Evolutionary conservation across 192 early-diverging fungal genomes (phyloP).

Genomic region (Coemansia sp.): DNA sequence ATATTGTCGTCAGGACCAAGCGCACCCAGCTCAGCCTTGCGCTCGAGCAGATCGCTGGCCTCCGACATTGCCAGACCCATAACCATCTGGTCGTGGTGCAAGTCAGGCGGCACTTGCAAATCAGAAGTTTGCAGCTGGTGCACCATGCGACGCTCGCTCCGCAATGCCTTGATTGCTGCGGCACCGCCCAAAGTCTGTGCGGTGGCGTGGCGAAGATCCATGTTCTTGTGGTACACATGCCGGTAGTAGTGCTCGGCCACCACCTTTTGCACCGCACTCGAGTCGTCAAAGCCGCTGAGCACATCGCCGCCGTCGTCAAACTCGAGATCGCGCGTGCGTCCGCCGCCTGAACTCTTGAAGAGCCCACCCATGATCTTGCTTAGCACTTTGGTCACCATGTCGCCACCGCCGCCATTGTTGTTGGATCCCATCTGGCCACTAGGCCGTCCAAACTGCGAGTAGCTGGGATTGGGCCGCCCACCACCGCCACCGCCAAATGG

Average conservation of each 20-base stretch:
- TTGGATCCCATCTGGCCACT: constrained; percentile 13
- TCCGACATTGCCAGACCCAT: constrained; percentile 45
- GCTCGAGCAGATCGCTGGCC: constrained; percentile 31
- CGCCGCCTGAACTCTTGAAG: constrained; percentile 22
- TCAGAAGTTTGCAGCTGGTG: constrained; percentile 18
- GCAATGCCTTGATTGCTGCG: constrained; percentile 38
- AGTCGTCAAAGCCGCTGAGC: constrained; percentile 34
- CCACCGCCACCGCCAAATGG: constrained; percentile 10
- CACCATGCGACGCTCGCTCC: constrained; percentile 25
- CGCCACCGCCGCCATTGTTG: constrained; percentile 7
- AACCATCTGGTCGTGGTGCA: constrained; percentile 40
- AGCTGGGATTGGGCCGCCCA: constrained; percentile 9
- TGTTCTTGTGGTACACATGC: constrained; percentile 36
- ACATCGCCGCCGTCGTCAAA: constrained; percentile 15
- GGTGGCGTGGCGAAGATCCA: constrained; percentile 31
- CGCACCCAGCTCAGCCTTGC: constrained; percentile 20
- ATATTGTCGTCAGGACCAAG: constrained; percentile 38
- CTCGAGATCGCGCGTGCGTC: constrained; percentile 39
- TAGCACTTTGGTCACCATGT: constrained; percentile 33
- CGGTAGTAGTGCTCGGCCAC: constrained; percentile 50
- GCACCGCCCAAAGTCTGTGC: constrained; percentile 44
- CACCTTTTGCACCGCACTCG: constrained; percentile 32
- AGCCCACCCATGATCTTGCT: constrained; percentile 47
- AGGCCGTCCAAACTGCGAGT: constrained; percentile 18
- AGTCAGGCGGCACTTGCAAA: constrained; percentile 22